Percentiles rank a stretch among this genome's conserved stretches.
These are phyloP conservation scores for Coniochaeta pulveracea DNA, from an alignment of 2,329 filamentous ascomycete genomes.

Conservation along the genomic window DNA sequence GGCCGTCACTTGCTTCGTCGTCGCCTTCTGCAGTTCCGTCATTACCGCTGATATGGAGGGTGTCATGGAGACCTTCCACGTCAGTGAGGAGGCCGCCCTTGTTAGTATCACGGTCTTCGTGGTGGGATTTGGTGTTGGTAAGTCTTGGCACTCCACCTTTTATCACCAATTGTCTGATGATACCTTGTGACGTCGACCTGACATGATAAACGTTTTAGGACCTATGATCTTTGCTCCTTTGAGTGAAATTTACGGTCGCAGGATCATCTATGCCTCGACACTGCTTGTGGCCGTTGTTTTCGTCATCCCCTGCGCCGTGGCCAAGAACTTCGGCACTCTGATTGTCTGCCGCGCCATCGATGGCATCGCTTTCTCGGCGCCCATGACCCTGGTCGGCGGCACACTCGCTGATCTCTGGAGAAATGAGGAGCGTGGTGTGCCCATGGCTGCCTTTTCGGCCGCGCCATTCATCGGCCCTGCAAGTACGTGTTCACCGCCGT, in stretches of 20 bases:
- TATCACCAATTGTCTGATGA: slow-evolving; percentile 8
- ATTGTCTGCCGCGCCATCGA: slow-evolving; percentile 68
- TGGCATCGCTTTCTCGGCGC: slow-evolving; percentile 74
- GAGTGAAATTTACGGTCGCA: slow-evolving; percentile 63
- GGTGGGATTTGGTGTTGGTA: slow-evolving; percentile 68
- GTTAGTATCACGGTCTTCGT: slow-evolving; percentile 69
- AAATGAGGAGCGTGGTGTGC: slow-evolving; percentile 72
- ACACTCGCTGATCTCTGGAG: slow-evolving; percentile 77
- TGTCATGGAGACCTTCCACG: slow-evolving; percentile 50
- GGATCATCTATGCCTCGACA: slow-evolving; percentile 59
- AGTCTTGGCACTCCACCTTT: slow-evolving; percentile 11
- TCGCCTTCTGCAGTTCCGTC: slow-evolving; percentile 60
- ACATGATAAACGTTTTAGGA: slow-evolving; percentile 24
- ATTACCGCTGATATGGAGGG: slow-evolving; percentile 66
- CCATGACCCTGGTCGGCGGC: slow-evolving; percentile 77
- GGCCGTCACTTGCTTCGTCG: slow-evolving; percentile 63
- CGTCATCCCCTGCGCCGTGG: slow-evolving; percentile 67
- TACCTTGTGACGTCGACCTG: background rate
- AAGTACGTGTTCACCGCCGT: slow-evolving; percentile 26
- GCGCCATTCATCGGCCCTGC: slow-evolving; percentile 77
- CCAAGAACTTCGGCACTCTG: slow-evolving; percentile 65
- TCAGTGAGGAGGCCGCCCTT: slow-evolving; percentile 62
- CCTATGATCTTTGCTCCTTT: slow-evolving; percentile 73
- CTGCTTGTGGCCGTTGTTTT: slow-evolving; percentile 64
- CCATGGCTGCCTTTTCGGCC: slow-evolving; percentile 77